Conservation (phyloP, 2,329 filamentous ascomycete genomes). For the Aureobasidium sp. region DNA sequence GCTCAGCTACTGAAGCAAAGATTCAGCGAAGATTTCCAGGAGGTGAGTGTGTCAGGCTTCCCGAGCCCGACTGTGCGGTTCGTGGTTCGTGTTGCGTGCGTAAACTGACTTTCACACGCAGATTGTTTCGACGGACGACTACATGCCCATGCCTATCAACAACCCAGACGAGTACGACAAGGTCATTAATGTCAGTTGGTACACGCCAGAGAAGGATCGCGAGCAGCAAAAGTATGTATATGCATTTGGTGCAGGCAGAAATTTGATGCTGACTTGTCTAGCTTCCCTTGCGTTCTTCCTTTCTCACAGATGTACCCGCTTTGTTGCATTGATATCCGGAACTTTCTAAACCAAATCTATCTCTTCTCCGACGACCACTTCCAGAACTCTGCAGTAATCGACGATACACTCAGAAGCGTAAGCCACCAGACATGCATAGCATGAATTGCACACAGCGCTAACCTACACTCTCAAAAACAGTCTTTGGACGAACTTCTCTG, state of each 20-base stretch:
- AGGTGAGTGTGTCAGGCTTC: conserved; percentile 46
- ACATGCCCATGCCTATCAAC: conserved; percentile 98
- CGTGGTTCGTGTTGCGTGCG: not conserved
- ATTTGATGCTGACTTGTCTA: conserved; percentile 21
- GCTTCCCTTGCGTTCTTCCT: conserved; percentile 89
- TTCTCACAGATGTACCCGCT: conserved; percentile 99
- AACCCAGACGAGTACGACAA: conserved; percentile 88
- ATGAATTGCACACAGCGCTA: not conserved
- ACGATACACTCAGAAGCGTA: conserved; percentile 78
- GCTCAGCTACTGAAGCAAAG: conserved; percentile 81
- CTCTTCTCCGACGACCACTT: conserved; percentile 97
- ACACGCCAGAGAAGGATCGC: conserved; percentile 69
- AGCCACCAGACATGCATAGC: conserved; percentile 7
- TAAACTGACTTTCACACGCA: conserved; percentile 21
- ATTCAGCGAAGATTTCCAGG: conserved; percentile 93
- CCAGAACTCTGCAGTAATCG: conserved; percentile 80
- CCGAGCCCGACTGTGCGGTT: not conserved
- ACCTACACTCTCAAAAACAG: conserved; percentile 36
- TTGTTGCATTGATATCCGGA: conserved; percentile 95
- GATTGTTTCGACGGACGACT: conserved; percentile 86
- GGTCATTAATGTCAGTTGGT: conserved; percentile 94
- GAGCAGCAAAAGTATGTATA: conserved; percentile 63
- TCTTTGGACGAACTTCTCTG: conserved; percentile 92
- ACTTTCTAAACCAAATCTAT: conserved; percentile 97
- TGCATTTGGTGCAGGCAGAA: not conserved